phyloP scores from a whole-genome alignment of 306 rosid species.

The Citrullus mucosospermus region DNA sequence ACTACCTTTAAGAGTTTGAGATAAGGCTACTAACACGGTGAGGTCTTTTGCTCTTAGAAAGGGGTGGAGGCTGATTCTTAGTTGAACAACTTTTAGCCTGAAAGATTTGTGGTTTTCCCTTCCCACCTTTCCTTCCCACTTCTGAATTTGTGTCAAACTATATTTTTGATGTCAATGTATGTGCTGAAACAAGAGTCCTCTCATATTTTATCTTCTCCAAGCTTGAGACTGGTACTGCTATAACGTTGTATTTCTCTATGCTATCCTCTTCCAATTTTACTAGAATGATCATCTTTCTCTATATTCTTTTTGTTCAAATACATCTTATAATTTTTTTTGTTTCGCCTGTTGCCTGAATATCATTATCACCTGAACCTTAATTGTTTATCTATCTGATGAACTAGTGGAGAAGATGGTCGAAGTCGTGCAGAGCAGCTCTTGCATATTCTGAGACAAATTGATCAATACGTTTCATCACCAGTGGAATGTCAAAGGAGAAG shows the following conservation, averaged over 20 bases:
- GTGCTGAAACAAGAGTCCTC: neutral
- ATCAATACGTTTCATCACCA: conserved; percentile 74
- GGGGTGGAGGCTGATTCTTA: too few relatives aligned
- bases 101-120: too few relatives aligned
- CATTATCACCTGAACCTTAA: neutral
- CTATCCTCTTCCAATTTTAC: neutral
- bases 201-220: neutral
- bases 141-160: neutral
- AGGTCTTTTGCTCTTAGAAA: too few relatives aligned
- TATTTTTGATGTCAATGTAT: neutral
- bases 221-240: neutral
- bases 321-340: neutral
- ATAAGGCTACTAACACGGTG: too few relatives aligned
- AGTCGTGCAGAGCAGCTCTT: conserved; percentile 86
- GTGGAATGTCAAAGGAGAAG: conserved; percentile 81
- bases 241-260: neutral
- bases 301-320: neutral
- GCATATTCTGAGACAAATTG: conserved; percentile 88
- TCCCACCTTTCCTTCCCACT: too few relatives aligned
- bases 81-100: too few relatives aligned
- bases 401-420: conserved; percentile 97
- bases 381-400: conserved; percentile 15
- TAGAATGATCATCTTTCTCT: neutral
- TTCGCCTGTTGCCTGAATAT: neutral
- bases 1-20: too few relatives aligned